Percentiles rank a stretch among this genome's conserved stretches.
phyloP scores from a whole-genome alignment of 345 rosid species.

The Eucalyptus marginata region DNA sequence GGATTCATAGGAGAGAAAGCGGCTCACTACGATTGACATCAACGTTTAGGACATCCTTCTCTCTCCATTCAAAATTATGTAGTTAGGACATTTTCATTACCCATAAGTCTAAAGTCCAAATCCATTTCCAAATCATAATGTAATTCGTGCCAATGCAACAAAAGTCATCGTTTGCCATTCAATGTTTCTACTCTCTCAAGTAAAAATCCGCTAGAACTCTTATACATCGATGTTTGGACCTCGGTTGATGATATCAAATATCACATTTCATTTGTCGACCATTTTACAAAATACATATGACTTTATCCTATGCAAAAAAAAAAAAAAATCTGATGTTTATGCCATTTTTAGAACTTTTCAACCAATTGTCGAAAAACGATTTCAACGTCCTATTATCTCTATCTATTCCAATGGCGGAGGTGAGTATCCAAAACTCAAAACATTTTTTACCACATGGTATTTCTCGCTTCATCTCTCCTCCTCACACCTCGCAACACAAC shows the following conservation, averaged over 20 bases:
- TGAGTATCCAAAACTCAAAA: background rate
- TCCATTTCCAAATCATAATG: background rate
- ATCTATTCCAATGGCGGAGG: background rate
- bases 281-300: background rate
- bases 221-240: background rate
- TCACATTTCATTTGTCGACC: background rate
- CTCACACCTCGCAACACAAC: background rate
- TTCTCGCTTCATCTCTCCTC: background rate
- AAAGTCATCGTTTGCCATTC: background rate
- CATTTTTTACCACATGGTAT: background rate
- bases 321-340: background rate
- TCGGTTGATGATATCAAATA: background rate
- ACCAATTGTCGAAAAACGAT: background rate
- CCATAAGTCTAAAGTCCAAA: background rate
- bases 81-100: background rate
- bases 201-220: background rate
- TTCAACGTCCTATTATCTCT: background rate
- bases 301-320: background rate
- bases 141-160: background rate
- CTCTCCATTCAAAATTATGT: background rate
- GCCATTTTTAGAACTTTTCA: background rate
- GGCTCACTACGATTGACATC: background rate
- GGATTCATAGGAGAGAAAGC: background rate
- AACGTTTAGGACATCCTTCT: background rate
- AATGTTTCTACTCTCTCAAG: background rate